A percentile compares a stretch with the other conserved stretches of the same genome.
These are phyloP conservation scores for Mucor racemosus DNA, from an alignment of 371 early-diverging fungal species.

Conservation along the genomic window DNA sequence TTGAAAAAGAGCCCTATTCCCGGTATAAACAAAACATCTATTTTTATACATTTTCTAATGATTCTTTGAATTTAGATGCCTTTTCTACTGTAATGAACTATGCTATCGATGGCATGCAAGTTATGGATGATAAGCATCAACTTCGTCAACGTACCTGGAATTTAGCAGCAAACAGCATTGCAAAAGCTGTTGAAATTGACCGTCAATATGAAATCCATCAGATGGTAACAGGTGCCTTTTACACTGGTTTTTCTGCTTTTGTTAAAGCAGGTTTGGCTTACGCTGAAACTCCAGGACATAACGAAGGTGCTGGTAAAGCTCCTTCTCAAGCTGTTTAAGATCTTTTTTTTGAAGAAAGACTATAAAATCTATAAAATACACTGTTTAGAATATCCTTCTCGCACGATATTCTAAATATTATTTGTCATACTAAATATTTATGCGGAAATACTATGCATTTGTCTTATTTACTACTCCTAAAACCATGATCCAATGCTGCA, in stretches of 20 bases:
- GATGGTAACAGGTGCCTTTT: slow-evolving; percentile 54
- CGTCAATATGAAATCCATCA: slow-evolving; percentile 65
- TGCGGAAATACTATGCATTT: neutral
- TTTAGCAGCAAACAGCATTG: slow-evolving; percentile 49
- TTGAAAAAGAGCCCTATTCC: slow-evolving; percentile 74
- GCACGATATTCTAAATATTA: neutral
- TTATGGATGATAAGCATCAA: slow-evolving; percentile 56
- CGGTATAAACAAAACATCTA: slow-evolving; percentile 21
- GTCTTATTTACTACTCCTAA: neutral
- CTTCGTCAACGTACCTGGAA: slow-evolving; percentile 60
- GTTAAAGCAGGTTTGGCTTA: slow-evolving; percentile 68
- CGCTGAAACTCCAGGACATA: slow-evolving; percentile 53
- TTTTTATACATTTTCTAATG: neutral
- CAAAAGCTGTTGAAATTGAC: slow-evolving; percentile 60
- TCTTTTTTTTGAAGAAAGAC: neutral
- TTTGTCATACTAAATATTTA: neutral
- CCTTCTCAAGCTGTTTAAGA: neutral
- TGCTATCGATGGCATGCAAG: slow-evolving; percentile 43
- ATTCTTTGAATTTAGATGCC: slow-evolving; percentile 38
- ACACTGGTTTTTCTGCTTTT: slow-evolving; percentile 56
- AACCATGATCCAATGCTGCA: neutral
- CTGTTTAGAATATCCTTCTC: no score
- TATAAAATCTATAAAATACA: no score
- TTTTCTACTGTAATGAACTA: slow-evolving; percentile 47
- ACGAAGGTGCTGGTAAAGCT: neutral